Base-by-base conservation (phyloP, 371 early-diverging fungal species). In the Parasitella parasitica region DNA sequence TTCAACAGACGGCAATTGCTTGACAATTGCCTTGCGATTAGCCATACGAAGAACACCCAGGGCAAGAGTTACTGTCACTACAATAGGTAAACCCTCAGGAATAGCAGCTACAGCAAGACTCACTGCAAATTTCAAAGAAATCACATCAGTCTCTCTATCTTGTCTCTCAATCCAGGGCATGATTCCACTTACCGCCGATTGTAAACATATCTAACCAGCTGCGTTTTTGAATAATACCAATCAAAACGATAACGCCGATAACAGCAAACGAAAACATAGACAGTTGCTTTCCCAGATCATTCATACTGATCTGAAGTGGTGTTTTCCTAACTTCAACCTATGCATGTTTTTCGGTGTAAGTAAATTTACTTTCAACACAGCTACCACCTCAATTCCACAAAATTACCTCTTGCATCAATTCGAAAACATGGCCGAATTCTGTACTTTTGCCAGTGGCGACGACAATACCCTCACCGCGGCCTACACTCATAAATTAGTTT, bases 151-250 rank as follows among this genome's bases (percentile, higher is more conserved):
- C n/a, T n/a, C n/a, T n/a, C n/a, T n/a, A 3, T 20, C 8, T 9
- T 8, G 1, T 3, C 11, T 43, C 4, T 36, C 37, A 32, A 3
- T 8, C 3, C 18, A 43, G 11, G 13, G 9, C n/a, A n/a, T 15
- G 7, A 32, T 22, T 20, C 0, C n/a, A 30, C 41, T 57, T 67
- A 84, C 86, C 90, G 61, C 91, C 92, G 61, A 96, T 94, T 20
- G 96, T 96, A 68, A 96, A 96, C 95, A 96, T 96, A 68, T 97
- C 95, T 39, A 97, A 77, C 90, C 89, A 89, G n/a, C 78, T 78
- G 43, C 91, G 86, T 38, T 92, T 91, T 72, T 96, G 97, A 60
- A 94, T 64, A 26, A 96, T 66, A 26, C 98, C 98, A 63, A 97
- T 84, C 46, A 96, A 43, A 6, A 93, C 88, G 68, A 97, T 97